Evolutionary conservation across 306 rosid species (phyloP).

Genomic region (Luffa aegyptiaca): DNA sequence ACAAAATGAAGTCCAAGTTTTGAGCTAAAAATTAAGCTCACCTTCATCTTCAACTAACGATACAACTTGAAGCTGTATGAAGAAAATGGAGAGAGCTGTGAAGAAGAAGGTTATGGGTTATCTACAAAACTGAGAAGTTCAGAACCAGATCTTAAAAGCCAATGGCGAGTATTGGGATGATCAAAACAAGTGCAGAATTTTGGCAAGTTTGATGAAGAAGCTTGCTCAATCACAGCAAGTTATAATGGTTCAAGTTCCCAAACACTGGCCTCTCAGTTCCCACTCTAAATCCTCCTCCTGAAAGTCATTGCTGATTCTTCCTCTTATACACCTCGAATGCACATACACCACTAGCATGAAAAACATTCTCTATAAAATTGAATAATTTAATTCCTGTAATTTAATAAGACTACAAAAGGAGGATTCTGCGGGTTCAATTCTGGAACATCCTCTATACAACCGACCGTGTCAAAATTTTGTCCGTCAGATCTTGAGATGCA

Average conservation of each 20-base stretch:
- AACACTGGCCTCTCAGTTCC: constrained; percentile 19
- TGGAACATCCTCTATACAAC: constrained; percentile 19
- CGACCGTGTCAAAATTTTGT: constrained; percentile 32
- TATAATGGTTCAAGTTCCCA: constrained; percentile 59
- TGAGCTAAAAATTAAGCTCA: constrained; percentile 12
- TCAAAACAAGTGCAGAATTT: constrained; percentile 21
- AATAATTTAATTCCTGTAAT: constrained; percentile 5
- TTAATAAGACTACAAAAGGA: constrained; percentile 9
- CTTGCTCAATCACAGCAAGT: constrained; percentile 15
- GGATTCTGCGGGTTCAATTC: constrained; percentile 28
- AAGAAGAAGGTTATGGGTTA: constrained; percentile 13
- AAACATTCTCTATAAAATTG: constrained; percentile 36
- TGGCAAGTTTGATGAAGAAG: constrained; percentile 58
- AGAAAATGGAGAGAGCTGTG: constrained; percentile 3
- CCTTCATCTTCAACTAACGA: constrained; percentile 54
- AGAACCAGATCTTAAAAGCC: constrained; percentile 47
- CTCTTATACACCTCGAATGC: constrained; percentile 8
- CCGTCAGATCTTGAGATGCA: constrained; percentile 30
- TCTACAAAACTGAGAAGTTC: constrained; percentile 18
- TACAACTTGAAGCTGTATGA: background rate
- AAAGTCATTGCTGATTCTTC: constrained; percentile 6
- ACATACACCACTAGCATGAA: constrained; percentile 26
- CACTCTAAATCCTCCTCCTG: constrained; percentile 15
- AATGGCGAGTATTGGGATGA: constrained; percentile 41
- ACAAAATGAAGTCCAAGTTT: background rate